Percentiles rank a stretch among this genome's conserved stretches.
Evolutionary conservation across 805 yeast genomes (phyloP).

Genomic region (Hanseniaspora guilliermondii): DNA sequence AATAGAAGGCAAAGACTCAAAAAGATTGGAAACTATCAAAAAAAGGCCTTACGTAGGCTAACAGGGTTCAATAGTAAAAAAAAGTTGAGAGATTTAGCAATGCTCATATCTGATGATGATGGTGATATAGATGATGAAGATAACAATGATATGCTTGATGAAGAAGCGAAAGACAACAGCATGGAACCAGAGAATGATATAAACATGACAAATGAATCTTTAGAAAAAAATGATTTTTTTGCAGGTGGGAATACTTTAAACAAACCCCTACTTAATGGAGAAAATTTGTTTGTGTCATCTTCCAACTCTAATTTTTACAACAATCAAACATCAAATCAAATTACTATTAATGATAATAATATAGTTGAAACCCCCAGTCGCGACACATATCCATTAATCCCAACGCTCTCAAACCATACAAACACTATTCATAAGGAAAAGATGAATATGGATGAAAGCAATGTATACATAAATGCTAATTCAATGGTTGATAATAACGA

Average conservation of each 20-base stretch:
- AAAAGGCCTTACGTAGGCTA: neutral
- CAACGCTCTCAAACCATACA: neutral
- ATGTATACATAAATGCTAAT: neutral
- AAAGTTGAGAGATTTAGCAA: slow-evolving; percentile 9
- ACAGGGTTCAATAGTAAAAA: slow-evolving; percentile 3
- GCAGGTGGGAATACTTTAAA: neutral
- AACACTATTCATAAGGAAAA: neutral
- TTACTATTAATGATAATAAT: neutral
- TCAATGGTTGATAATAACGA: neutral
- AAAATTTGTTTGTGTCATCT: neutral
- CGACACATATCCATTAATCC: neutral
- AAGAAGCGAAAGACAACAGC: neutral
- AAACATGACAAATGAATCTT: slow-evolving; percentile 1
- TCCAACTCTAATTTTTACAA: neutral
- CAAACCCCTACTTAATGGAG: neutral
- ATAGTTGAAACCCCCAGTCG: neutral
- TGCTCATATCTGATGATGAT: slow-evolving; percentile 12
- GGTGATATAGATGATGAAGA: slow-evolving; percentile 12
- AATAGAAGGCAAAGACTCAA: slow-evolving; percentile 1
- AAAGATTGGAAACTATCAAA: slow-evolving; percentile 7
- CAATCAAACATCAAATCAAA: neutral
- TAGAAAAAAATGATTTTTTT: neutral
- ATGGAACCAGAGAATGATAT: neutral
- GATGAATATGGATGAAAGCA: neutral
- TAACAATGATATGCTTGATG: slow-evolving; percentile 6